Percentiles rank a stretch among this genome's conserved stretches.
Evolutionary conservation across 768 basidiomycete species (phyloP).

Genomic region (Phylloporus scabripes): DNA sequence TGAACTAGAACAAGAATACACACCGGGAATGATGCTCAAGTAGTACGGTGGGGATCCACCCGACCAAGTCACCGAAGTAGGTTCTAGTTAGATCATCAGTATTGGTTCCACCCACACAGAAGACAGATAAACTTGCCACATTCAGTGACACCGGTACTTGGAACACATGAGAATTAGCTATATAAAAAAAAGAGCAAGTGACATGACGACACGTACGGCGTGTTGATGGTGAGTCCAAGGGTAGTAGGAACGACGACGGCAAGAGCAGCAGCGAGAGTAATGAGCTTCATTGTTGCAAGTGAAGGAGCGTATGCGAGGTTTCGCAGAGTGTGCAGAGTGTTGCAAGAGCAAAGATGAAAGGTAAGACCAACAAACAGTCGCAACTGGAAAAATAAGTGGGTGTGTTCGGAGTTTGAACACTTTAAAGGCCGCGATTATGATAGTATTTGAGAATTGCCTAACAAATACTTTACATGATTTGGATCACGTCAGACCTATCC

Average conservation of each 20-base stretch:
- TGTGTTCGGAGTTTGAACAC: constrained; percentile 28
- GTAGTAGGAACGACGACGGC: constrained; percentile 32
- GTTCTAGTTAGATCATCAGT: constrained; percentile 39
- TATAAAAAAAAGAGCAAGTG: constrained; percentile 1
- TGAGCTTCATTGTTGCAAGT: constrained; percentile 33
- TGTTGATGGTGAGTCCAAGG: constrained; percentile 51
- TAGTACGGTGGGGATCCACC: constrained; percentile 54
- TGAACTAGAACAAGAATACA: constrained; percentile 1
- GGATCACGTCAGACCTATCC: constrained; percentile 64
- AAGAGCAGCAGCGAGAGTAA: constrained; percentile 28
- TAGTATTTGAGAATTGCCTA: too few relatives aligned
- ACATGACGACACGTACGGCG: constrained; percentile 47
- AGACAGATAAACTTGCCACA: constrained; percentile 43
- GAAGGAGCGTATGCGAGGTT: constrained; percentile 13
- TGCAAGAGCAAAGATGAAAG: neutral
- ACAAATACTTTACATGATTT: too few relatives aligned
- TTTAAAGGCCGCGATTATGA: constrained; percentile 10
- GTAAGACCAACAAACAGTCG: too few relatives aligned
- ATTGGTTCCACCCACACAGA: neutral
- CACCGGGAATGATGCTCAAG: constrained; percentile 58
- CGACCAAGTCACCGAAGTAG: constrained; percentile 48
- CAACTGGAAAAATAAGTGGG: neutral
- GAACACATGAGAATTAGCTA: neutral
- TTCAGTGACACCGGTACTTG: constrained; percentile 36
- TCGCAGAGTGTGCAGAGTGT: constrained; percentile 2